Percentiles rank a stretch among this genome's conserved stretches.
These are phyloP conservation scores for Symbiodinium natans DNA, from an alignment of 73 alveolate species.

Conservation along the genomic window DNA sequence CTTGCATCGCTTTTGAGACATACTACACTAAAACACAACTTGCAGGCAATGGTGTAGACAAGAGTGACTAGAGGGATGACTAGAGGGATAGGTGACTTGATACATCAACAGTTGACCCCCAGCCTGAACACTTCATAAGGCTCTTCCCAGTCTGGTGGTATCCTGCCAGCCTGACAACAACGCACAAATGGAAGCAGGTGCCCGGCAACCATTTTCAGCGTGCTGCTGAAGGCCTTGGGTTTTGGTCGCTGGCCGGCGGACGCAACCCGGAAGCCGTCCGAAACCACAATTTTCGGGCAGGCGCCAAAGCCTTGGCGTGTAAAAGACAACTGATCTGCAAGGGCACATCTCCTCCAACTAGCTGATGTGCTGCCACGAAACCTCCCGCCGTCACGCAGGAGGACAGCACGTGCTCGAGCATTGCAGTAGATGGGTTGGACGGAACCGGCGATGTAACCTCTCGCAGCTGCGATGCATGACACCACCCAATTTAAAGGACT, in stretches of 20 bases:
- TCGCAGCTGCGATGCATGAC: not conserved
- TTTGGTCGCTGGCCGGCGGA: slow-evolving; percentile 26
- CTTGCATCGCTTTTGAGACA: too few species aligned
- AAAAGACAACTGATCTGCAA: too few species aligned
- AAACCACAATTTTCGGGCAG: slow-evolving; percentile 1
- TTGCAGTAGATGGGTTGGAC: slow-evolving; percentile 33
- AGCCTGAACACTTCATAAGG: slow-evolving; percentile 70
- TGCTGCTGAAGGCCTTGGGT: not conserved
- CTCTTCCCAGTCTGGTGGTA: slow-evolving; percentile 24
- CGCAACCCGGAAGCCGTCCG: slow-evolving; percentile 71
- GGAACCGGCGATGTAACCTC: slow-evolving; percentile 88
- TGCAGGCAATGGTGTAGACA: too few species aligned
- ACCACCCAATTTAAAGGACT: too few species aligned
- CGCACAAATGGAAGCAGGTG: too few species aligned
- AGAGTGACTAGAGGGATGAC: too few species aligned
- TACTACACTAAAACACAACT: too few species aligned
- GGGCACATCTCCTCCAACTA: too few species aligned
- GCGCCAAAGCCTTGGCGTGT: not conserved
- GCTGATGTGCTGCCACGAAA: not conserved
- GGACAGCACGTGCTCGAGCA: slow-evolving; percentile 71
- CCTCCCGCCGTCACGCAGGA: slow-evolving; percentile 27
- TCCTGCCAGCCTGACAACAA: slow-evolving; percentile 9
- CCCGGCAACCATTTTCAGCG: not conserved
- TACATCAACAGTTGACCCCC: too few species aligned
- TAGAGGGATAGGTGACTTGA: too few species aligned